Conservation (phyloP, 2,329 filamentous ascomycete species). For the Sporothrix protearum region DNA sequence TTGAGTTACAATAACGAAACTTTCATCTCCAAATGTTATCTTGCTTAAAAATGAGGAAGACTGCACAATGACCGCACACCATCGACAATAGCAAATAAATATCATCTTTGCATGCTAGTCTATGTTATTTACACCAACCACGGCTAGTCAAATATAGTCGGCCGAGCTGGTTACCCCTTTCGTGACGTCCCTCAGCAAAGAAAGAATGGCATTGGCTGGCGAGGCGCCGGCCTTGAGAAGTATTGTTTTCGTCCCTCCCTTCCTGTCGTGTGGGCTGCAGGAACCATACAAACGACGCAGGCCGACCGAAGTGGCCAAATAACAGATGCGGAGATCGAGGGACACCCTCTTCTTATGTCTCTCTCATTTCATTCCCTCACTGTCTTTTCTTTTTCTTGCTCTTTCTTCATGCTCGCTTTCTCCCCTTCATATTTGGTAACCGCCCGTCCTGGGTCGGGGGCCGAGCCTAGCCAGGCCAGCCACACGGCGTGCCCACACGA, state of each 20-base stretch:
- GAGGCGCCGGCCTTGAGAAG: neutral
- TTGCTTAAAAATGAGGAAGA: neutral
- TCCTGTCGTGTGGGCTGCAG: conserved; percentile 6
- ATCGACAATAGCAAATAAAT: neutral
- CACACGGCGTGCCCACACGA: neutral
- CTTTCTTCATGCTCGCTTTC: neutral
- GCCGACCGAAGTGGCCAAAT: neutral
- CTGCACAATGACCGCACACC: neutral
- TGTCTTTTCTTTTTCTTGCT: neutral
- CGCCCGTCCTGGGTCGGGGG: conserved; percentile 1
- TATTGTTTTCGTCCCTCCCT: neutral
- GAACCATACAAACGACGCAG: neutral
- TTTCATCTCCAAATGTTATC: neutral
- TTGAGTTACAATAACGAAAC: too few species aligned
- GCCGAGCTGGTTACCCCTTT: neutral
- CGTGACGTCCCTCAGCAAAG: too few species aligned
- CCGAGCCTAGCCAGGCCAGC: neutral
- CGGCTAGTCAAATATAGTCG: neutral
- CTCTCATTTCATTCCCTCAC: neutral
- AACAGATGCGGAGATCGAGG: conserved; percentile 9
- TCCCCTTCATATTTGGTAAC: neutral
- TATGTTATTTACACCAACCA: neutral
- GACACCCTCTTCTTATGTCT: too few species aligned
- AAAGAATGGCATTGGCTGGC: neutral
- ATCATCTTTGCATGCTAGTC: neutral